These are phyloP conservation scores for Elsinoe necatrix DNA, from an alignment of 2,329 filamentous ascomycete genomes.

Conservation along the genomic window DNA sequence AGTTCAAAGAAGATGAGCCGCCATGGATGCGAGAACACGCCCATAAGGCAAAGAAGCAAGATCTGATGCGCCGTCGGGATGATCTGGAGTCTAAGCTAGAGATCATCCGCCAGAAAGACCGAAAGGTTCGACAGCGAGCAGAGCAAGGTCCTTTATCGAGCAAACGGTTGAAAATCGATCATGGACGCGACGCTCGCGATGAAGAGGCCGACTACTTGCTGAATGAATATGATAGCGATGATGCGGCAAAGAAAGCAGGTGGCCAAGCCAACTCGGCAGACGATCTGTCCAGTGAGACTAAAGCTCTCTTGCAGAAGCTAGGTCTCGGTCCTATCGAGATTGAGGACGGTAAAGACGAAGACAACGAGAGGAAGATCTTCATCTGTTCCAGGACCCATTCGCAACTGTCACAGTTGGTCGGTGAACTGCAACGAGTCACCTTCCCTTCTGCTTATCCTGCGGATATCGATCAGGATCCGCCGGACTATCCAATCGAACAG, in stretches of 20 bases:
- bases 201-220: constrained; percentile 66
- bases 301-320: constrained; percentile 59
- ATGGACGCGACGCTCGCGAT: constrained; percentile 21
- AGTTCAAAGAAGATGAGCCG: constrained; percentile 54
- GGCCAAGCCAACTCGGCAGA: constrained; percentile 20
- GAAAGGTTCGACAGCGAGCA: constrained; percentile 49
- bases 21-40: constrained; percentile 79
- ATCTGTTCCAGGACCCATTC: constrained; percentile 92
- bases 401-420: constrained; percentile 79
- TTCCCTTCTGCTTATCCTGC: constrained; percentile 60
- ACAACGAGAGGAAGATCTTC: constrained; percentile 72
- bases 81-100: constrained; percentile 66
- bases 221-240: constrained; percentile 64
- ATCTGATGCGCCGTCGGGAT: constrained; percentile 57
- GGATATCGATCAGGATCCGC: constrained; percentile 11
- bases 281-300: constrained; percentile 65
- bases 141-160: constrained; percentile 39
- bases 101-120: constrained; percentile 52
- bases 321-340: constrained; percentile 30
- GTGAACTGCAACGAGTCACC: constrained; percentile 68
- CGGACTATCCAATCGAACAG: constrained; percentile 39
- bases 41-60: constrained; percentile 57
- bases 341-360: constrained; percentile 41
- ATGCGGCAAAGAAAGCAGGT: constrained; percentile 29
- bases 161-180: constrained; percentile 38